These are phyloP conservation scores for Nakazawaea ishiwadae DNA, from an alignment of 805 yeast genomes.

Conservation along the genomic window DNA sequence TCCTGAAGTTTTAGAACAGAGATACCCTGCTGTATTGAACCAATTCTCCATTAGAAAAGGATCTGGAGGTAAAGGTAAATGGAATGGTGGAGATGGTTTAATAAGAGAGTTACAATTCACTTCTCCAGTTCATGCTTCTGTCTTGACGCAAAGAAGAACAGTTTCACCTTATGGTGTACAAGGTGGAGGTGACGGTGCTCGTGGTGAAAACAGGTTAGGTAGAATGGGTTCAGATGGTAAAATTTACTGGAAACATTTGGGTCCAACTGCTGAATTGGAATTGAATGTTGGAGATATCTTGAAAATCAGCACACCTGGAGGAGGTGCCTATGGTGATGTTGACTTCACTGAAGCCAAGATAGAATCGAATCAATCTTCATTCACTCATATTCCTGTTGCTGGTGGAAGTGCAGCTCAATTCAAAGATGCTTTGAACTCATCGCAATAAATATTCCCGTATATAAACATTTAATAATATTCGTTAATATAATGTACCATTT, in stretches of 20 bases:
- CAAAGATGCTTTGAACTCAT: conserved; percentile 9
- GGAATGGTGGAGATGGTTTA: conserved; percentile 49
- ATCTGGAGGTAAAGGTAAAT: conserved; percentile 47
- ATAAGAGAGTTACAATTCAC: conserved; percentile 44
- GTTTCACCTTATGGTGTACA: conserved; percentile 49
- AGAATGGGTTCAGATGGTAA: conserved; percentile 20
- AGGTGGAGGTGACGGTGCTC: conserved; percentile 49
- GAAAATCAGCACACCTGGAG: conserved; percentile 66
- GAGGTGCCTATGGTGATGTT: conserved; percentile 60
- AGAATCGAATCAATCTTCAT: neutral
- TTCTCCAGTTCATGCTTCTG: conserved; percentile 34
- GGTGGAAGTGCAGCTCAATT: conserved; percentile 17
- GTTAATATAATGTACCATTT: neutral
- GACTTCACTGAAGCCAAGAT: conserved; percentile 7
- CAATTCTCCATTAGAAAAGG: conserved; percentile 39
- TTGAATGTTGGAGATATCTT: conserved; percentile 46
- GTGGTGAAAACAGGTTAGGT: conserved; percentile 37
- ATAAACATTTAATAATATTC: neutral
- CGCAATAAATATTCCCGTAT: conserved; percentile 3
- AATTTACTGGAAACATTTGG: conserved; percentile 12
- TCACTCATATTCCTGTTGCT: conserved; percentile 17
- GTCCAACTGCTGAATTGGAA: conserved; percentile 13
- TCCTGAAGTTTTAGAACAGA: conserved; percentile 46
- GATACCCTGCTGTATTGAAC: conserved; percentile 45
- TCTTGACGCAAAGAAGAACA: conserved; percentile 48